Conservation (phyloP, 78 protist species). For the Dictyostelium firmibasis region DNA sequence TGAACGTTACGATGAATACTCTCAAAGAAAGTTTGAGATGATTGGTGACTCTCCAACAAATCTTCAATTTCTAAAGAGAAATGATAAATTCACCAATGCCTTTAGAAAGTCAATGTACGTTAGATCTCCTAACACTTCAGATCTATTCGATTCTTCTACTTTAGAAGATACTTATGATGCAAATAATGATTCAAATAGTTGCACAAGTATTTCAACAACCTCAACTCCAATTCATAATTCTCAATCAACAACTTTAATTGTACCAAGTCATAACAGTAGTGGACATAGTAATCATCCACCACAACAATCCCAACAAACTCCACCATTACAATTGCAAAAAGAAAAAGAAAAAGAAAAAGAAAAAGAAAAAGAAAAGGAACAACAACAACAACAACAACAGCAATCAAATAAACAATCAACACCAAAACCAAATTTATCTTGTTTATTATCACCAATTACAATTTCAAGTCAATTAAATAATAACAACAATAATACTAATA, state of each 20-base stretch:
- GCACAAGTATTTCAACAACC: not conserved
- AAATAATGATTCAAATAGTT: not conserved
- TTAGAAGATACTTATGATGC: slow-evolving; percentile 5
- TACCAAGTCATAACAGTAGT: no score
- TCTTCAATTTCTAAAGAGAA: slow-evolving; percentile 13
- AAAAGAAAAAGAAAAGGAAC: not conserved
- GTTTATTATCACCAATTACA: slow-evolving; percentile 18
- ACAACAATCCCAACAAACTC: no score
- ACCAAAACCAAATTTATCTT: slow-evolving; percentile 38
- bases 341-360: not conserved
- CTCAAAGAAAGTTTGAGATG: slow-evolving; percentile 4
- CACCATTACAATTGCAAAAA: not conserved
- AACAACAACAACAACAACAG: not conserved
- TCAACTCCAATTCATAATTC: not conserved
- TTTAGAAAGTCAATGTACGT: slow-evolving; percentile 66
- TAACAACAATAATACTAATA: not conserved
- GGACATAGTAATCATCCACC: not conserved
- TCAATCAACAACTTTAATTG: not conserved
- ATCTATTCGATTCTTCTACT: slow-evolving; percentile 33
- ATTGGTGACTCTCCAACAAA: slow-evolving; percentile 66
- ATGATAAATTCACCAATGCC: slow-evolving; percentile 62
- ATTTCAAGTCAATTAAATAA: not conserved
- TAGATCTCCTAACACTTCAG: slow-evolving; percentile 57
- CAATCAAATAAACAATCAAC: not conserved
- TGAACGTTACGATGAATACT: slow-evolving; percentile 47